Percentiles rank a stretch among this genome's conserved stretches.
Conservation (phyloP, 805 yeast species). For the Pichia paraexigua region DNA sequence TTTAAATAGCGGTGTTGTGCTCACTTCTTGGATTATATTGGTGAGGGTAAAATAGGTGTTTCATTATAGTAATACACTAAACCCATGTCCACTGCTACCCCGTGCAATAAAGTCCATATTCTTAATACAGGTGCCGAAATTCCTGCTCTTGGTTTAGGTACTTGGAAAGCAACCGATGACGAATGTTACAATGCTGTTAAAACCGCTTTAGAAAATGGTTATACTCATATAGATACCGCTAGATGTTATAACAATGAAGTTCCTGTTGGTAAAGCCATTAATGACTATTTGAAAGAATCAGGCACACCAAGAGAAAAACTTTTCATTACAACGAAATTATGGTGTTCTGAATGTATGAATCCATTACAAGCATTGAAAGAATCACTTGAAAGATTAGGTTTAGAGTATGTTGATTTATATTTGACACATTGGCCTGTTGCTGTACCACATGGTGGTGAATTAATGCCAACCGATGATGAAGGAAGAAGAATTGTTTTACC, state of each 20-base stretch:
- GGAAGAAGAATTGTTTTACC: conserved; percentile 26
- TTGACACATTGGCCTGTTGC: conserved; percentile 79
- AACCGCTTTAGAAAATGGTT: conserved; percentile 56
- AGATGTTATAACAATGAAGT: conserved; percentile 59
- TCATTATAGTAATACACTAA: no score
- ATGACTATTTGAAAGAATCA: conserved; percentile 35
- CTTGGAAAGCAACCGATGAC: conserved; percentile 22
- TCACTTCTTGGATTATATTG: neutral
- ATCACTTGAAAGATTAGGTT: conserved; percentile 53
- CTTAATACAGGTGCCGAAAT: conserved; percentile 12
- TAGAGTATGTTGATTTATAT: conserved; percentile 73
- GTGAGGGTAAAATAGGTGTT: no score
- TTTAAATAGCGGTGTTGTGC: neutral
- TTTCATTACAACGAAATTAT: conserved; percentile 65
- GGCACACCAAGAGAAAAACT: conserved; percentile 57
- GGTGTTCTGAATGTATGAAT: conserved; percentile 43
- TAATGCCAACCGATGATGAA: conserved; percentile 23
- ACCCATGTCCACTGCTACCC: neutral
- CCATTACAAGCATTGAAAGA: conserved; percentile 47
- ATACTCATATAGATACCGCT: conserved; percentile 75
- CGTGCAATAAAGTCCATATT: neutral
- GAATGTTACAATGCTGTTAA: conserved; percentile 50
- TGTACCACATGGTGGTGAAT: conserved; percentile 21
- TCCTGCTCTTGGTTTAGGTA: conserved; percentile 14
- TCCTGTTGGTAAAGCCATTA: conserved; percentile 48